A percentile compares a stretch with the other conserved stretches of the same genome.
phyloP scores from a whole-genome alignment of 2,329 filamentous ascomycete species.

The Bertia moriformis region DNA sequence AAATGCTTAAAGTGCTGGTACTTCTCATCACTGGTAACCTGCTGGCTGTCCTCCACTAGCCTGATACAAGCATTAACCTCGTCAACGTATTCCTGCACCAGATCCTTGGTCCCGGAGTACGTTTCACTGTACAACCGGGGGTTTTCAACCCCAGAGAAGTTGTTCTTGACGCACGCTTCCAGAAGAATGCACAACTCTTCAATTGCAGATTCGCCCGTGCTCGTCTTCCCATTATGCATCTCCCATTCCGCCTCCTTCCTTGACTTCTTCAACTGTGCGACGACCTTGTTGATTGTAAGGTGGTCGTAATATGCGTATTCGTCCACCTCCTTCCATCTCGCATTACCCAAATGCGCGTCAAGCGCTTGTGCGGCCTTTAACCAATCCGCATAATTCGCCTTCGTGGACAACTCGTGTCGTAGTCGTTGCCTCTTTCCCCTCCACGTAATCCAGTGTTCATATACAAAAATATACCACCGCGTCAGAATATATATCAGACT shows the following conservation, averaged over 20 bases:
- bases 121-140: slow-evolving; percentile 90
- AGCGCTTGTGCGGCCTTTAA: slow-evolving; percentile 63
- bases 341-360: slow-evolving; percentile 68
- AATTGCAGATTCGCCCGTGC: slow-evolving; percentile 32
- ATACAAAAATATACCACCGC: slow-evolving; percentile 76
- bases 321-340: slow-evolving; percentile 65
- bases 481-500: slow-evolving; percentile 65
- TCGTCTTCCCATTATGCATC: slow-evolving; percentile 18
- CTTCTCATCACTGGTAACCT: slow-evolving; percentile 61
- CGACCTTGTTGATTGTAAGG: slow-evolving; percentile 64
- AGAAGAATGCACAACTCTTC: slow-evolving; percentile 57
- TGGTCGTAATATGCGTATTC: slow-evolving; percentile 77
- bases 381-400: slow-evolving; percentile 73
- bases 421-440: slow-evolving; percentile 62
- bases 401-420: slow-evolving; percentile 54
- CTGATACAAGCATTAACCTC: slow-evolving; percentile 57
- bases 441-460: slow-evolving; percentile 87
- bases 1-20: slow-evolving; percentile 73
- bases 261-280: slow-evolving; percentile 57
- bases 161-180: slow-evolving; percentile 91
- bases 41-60: slow-evolving; percentile 53
- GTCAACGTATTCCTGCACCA: slow-evolving; percentile 81
- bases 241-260: slow-evolving; percentile 41
- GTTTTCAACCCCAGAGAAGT: slow-evolving; percentile 91
- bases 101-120: slow-evolving; percentile 91